Base-by-base conservation (phyloP, 192 early-diverging fungal genomes). In the Coemansia sp. region DNA sequence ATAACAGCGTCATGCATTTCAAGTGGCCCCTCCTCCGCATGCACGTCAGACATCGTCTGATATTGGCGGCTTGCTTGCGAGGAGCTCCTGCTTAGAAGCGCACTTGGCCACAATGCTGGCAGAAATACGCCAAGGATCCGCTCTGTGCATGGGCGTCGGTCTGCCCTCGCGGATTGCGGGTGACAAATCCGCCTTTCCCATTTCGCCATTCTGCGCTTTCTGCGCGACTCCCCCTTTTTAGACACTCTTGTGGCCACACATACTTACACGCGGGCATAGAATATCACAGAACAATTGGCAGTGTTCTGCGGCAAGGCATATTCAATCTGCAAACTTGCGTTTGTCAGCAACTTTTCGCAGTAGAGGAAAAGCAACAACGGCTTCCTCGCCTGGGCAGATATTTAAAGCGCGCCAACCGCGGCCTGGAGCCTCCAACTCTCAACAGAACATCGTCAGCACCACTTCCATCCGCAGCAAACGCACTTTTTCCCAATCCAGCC, bases 401-500 rank as follows among this genome's bases (percentile, higher is more conserved):
- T 55, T 31, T 33, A 55, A 55, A 55, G 52, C 13, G 12, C 12
- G 28, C 26, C 43, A 8, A 47, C 43, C 52, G n/a, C 10, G 48
- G 25, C 48, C 48, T 28, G n/a, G 26, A n/a, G 31, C 13, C 21
- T 3, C 25, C 28, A 12, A 55, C 7, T 33, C 16, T 13, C 10
- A 43, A 43, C 6, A 55, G 26, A 28, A 28, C 50, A 31, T 31
- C 52, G 10, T 20, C 25, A 55, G 12, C 52, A 55, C 2, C 13
- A 33, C 52, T 55, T 31, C 28, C 26, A 55, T 55, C 52, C 28
- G 52, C 52, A 55, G 52, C 52, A 55, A 55, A 26, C 52, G 7
- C 26, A 10, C 52, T 55, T 55, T 55, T 55, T 28, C 16, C 21
- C 37, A 10, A 10, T 10, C 37, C 9, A 38, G 37, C 37, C 13